Percentiles rank a stretch among this genome's conserved stretches.
These are phyloP conservation scores for Rhodocollybia butyracea DNA, from an alignment of 768 basidiomycete genomes.

Conservation along the genomic window DNA sequence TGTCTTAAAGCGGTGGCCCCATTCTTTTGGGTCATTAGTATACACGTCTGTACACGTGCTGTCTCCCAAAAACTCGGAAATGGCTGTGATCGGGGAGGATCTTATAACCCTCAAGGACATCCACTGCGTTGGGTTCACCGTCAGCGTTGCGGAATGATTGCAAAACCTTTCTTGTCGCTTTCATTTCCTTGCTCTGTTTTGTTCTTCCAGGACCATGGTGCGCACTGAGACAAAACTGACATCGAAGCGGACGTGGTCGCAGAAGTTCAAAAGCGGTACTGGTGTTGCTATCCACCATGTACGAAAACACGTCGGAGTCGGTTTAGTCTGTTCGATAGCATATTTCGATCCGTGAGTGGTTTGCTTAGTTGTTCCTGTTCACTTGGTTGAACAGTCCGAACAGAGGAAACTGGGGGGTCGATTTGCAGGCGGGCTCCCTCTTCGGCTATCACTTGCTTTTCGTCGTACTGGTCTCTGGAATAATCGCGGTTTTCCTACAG, in stretches of 20 bases:
- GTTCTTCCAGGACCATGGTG: neutral
- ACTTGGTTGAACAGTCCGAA: neutral
- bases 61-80: neutral
- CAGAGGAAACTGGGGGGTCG: slow-evolving; percentile 86
- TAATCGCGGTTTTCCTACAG: slow-evolving; percentile 84
- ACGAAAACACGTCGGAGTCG: slow-evolving; percentile 71
- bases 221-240: too few relatives aligned
- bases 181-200: neutral
- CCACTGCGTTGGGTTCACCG: neutral
- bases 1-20: too few relatives aligned
- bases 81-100: neutral
- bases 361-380: neutral
- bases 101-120: neutral
- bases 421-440: slow-evolving; percentile 80
- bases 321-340: slow-evolving; percentile 84
- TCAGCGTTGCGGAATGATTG: neutral
- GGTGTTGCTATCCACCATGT: slow-evolving; percentile 42
- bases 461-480: slow-evolving; percentile 75
- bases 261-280: neutral
- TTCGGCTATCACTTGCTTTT: slow-evolving; percentile 88
- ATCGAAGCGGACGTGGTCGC: neutral
- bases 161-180: neutral
- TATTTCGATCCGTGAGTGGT: slow-evolving; percentile 80
- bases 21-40: too few relatives aligned
- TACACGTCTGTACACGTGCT: too few relatives aligned